Evolutionary conservation across 2,329 filamentous ascomycete species (phyloP).

Genomic region (Magnaporthiopsis rhizophila): DNA sequence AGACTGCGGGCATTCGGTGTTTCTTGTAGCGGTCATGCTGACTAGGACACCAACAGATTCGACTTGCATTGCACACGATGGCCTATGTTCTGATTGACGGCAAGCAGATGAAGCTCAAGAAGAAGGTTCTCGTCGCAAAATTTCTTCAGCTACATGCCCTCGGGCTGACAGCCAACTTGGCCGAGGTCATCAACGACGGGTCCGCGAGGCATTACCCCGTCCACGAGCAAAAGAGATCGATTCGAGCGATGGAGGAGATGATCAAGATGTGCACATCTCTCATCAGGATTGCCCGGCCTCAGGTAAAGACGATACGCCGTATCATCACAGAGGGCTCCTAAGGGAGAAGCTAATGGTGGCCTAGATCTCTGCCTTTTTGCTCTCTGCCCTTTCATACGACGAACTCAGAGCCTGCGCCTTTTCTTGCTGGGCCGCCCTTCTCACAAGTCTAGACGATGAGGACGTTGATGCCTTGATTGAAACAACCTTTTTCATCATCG

Average conservation of each 20-base stretch:
- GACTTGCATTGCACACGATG: constrained; percentile 39
- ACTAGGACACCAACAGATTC: constrained; percentile 30
- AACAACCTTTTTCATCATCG: constrained; percentile 81
- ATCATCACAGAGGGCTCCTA: neutral
- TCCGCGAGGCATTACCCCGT: constrained; percentile 42
- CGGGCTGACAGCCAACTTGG: constrained; percentile 77
- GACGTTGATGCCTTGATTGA: constrained; percentile 71
- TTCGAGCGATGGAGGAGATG: constrained; percentile 83
- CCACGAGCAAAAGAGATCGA: constrained; percentile 66
- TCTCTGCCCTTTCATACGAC: constrained; percentile 69
- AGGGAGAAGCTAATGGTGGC: constrained; percentile 16
- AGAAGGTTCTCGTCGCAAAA: constrained; percentile 51
- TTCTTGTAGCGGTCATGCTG: neutral
- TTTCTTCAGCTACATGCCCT: constrained; percentile 82
- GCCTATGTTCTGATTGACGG: constrained; percentile 19
- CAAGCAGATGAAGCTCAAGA: constrained; percentile 25
- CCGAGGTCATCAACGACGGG: constrained; percentile 67
- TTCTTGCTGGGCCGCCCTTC: constrained; percentile 73
- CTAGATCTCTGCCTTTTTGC: constrained; percentile 83
- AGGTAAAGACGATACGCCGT: constrained; percentile 44
- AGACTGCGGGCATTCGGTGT: neutral
- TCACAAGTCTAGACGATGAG: constrained; percentile 65
- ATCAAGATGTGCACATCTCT: constrained; percentile 66
- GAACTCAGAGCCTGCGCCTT: constrained; percentile 74
- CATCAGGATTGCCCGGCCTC: constrained; percentile 73